Evolutionary conservation across 1,284 basidiomycete genomes (phyloP).

Genomic region (Tilletia caries): DNA sequence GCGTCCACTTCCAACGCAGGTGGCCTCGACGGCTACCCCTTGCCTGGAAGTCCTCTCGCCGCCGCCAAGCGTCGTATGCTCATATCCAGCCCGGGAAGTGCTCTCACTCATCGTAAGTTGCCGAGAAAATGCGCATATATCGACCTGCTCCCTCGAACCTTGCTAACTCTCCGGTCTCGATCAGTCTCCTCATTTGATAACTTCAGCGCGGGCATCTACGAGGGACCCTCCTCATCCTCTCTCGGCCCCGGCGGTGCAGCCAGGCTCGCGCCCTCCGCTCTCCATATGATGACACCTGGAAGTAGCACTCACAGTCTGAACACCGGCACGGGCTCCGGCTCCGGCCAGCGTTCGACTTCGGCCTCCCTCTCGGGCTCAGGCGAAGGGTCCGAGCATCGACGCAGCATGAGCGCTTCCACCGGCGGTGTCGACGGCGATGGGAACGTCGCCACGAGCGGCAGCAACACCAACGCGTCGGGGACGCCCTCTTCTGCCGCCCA

Average conservation of each 20-base stretch:
- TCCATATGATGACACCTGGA: constrained; percentile 12
- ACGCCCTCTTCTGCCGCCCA: not conserved
- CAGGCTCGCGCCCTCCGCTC: not conserved
- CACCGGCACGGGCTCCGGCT: constrained; percentile 12
- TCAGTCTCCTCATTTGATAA: not conserved
- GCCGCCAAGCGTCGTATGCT: not conserved
- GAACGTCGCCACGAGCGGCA: not conserved
- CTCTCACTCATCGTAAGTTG: constrained; percentile 5
- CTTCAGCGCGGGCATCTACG: constrained; percentile 8
- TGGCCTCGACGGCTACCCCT: not conserved
- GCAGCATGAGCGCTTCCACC: constrained; percentile 9
- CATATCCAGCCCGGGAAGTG: constrained; percentile 4
- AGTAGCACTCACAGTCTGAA: constrained; percentile 12
- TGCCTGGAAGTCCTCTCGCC: constrained; percentile 3
- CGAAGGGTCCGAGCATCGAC: constrained; percentile 6
- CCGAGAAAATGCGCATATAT: no score
- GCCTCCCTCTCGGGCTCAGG: constrained; percentile 4
- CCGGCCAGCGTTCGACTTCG: not conserved
- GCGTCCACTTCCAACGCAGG: not conserved
- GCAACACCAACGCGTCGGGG: not conserved
- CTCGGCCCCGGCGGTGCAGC: not conserved
- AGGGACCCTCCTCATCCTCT: not conserved
- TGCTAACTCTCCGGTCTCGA: no score
- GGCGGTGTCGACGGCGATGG: constrained; percentile 9
- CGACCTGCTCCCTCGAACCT: no score